Conservation (phyloP, 768 basidiomycete genomes). For the Rubroboletus pulcherrimus region DNA sequence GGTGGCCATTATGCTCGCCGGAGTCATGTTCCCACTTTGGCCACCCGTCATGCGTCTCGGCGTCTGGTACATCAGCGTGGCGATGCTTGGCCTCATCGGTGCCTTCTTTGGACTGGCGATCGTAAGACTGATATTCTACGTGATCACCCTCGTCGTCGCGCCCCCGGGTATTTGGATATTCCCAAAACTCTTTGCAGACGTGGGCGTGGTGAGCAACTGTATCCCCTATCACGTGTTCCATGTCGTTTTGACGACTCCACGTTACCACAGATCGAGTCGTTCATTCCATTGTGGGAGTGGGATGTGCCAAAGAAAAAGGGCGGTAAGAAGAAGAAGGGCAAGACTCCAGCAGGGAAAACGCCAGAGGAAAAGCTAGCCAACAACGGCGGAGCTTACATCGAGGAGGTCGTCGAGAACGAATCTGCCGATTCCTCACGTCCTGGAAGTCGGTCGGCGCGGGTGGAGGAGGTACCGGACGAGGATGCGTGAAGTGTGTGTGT, state of each 20-base stretch:
- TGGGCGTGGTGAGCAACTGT: constrained; percentile 81
- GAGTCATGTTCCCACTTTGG: constrained; percentile 99
- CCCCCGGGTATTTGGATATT: constrained; percentile 98
- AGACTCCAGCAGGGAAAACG: constrained; percentile 28
- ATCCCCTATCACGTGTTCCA: not conserved
- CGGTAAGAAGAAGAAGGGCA: constrained; percentile 61
- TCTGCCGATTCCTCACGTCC: constrained; percentile 32
- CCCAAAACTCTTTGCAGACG: constrained; percentile 96
- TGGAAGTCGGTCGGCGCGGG: constrained; percentile 36
- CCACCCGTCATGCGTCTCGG: constrained; percentile 88
- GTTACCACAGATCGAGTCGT: constrained; percentile 81
- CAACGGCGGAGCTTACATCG: constrained; percentile 38
- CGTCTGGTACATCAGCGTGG: constrained; percentile 93
- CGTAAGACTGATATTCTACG: constrained; percentile 88
- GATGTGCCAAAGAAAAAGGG: constrained; percentile 75
- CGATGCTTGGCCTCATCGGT: constrained; percentile 81
- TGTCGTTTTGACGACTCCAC: not conserved
- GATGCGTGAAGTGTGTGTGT: constrained; percentile 26
- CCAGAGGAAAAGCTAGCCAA: constrained; percentile 39
- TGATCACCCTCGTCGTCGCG: constrained; percentile 82
- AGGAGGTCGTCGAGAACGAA: constrained; percentile 34
- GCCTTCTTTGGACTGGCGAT: constrained; percentile 90
- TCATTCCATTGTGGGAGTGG: constrained; percentile 97
- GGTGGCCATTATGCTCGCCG: constrained; percentile 91
- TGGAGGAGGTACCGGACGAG: constrained; percentile 46